Conservation (phyloP, 768 basidiomycete genomes). For the Lentinula sp. region DNA sequence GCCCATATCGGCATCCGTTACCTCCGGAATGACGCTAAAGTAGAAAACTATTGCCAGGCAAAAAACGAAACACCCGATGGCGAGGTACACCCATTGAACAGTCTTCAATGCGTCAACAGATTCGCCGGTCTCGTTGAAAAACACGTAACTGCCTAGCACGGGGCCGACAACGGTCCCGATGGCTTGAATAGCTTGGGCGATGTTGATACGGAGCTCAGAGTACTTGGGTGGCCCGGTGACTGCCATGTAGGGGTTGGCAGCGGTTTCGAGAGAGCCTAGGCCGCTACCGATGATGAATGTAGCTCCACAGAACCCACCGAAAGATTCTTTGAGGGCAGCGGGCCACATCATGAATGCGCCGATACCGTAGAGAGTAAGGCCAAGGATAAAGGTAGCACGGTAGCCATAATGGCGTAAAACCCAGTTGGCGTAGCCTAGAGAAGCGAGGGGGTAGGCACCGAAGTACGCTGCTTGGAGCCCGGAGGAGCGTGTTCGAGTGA, state of each 20-base stretch:
- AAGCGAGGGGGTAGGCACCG: constrained; percentile 27
- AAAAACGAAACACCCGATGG: constrained; percentile 27
- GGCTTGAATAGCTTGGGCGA: constrained; percentile 28
- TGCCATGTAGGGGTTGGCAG: constrained; percentile 30
- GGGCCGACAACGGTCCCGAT: constrained; percentile 26
- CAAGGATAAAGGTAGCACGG: constrained; percentile 26
- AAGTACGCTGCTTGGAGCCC: constrained; percentile 30
- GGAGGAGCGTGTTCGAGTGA: constrained; percentile 27
- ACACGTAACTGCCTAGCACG: constrained; percentile 26
- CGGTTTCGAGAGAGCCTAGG: constrained; percentile 25
- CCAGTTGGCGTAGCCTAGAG: constrained; percentile 27
- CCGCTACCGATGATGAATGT: constrained; percentile 30
- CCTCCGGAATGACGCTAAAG: constrained; percentile 27
- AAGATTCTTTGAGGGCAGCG: constrained; percentile 24
- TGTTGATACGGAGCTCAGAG: constrained; percentile 26
- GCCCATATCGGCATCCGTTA: constrained; percentile 29
- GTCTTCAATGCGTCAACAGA: constrained; percentile 22
- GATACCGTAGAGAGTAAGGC: constrained; percentile 23
- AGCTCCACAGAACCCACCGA: constrained; percentile 29
- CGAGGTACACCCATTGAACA: constrained; percentile 27
- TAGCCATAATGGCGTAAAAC: constrained; percentile 26
- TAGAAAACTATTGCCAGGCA: constrained; percentile 24
- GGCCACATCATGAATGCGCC: constrained; percentile 31
- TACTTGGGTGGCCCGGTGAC: constrained; percentile 28
- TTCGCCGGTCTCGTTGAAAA: constrained; percentile 27